These are phyloP conservation scores for Saccharomyces hybrid DNA, from an alignment of 1,139 yeast genomes.

Conservation along the genomic window DNA sequence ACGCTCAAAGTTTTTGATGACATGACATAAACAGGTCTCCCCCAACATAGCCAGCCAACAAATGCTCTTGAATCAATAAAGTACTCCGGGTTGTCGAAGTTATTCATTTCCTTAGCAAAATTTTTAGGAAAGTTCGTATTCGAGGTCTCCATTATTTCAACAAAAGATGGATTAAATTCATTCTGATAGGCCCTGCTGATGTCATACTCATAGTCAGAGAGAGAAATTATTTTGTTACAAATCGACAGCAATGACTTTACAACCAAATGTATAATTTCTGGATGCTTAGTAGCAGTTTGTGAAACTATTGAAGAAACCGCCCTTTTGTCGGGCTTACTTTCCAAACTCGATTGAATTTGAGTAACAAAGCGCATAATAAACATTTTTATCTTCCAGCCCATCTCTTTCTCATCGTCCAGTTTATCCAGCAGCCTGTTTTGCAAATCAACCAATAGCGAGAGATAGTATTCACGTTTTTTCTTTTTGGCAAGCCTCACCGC, in stretches of 20 bases:
- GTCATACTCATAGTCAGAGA: slow-evolving; percentile 51
- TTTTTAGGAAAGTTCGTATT: slow-evolving; percentile 34
- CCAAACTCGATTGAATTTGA: slow-evolving; percentile 49
- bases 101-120: slow-evolving; percentile 51
- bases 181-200: slow-evolving; percentile 41
- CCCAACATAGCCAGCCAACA: slow-evolving; percentile 81
- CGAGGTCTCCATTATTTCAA: slow-evolving; percentile 39
- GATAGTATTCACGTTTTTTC: slow-evolving; percentile 41
- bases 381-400: slow-evolving; percentile 67
- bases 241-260: slow-evolving; percentile 56
- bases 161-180: slow-evolving; percentile 36
- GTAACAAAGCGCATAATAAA: slow-evolving; percentile 50
- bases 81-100: slow-evolving; percentile 42
- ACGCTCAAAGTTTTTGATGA: slow-evolving; percentile 27
- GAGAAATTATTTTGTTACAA: slow-evolving; percentile 43
- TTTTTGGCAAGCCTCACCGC: slow-evolving; percentile 55
- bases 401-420: slow-evolving; percentile 28
- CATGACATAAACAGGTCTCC: slow-evolving; percentile 43
- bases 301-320: slow-evolving; percentile 41
- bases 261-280: slow-evolving; percentile 57
- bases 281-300: slow-evolving; percentile 63
- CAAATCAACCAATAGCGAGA: slow-evolving; percentile 38
- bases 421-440: slow-evolving; percentile 38
- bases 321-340: slow-evolving; percentile 37
- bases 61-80: slow-evolving; percentile 51